A percentile compares a stretch with the other conserved stretches of the same genome.
These are phyloP conservation scores for Jackrogersella multiformis DNA, from an alignment of 495 filamentous ascomycete species.

Conservation along the genomic window DNA sequence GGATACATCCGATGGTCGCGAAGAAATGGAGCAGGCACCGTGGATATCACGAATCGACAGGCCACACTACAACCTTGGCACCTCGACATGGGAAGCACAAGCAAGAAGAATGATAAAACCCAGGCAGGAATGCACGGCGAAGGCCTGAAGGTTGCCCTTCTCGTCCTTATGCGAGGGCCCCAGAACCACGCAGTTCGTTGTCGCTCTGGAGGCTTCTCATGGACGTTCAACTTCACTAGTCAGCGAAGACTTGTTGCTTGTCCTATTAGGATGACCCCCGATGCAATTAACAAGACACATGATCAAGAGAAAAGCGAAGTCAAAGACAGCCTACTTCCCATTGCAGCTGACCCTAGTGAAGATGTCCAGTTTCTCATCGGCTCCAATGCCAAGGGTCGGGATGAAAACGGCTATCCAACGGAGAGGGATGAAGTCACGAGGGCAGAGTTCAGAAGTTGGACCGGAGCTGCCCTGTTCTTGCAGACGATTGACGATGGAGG, in stretches of 20 bases:
- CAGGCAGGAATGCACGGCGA: slow-evolving; percentile 41
- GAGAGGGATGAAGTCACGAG: slow-evolving; percentile 3
- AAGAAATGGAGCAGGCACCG: slow-evolving; percentile 20
- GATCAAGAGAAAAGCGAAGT: background rate
- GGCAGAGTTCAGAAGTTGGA: slow-evolving; percentile 19
- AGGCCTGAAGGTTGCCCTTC: slow-evolving; percentile 37
- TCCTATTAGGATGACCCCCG: background rate
- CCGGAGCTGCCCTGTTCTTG: slow-evolving; percentile 25
- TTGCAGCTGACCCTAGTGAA: background rate
- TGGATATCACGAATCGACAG: slow-evolving; percentile 33
- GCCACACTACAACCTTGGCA: slow-evolving; percentile 35
- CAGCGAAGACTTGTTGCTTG: slow-evolving; percentile 6
- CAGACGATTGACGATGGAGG: background rate
- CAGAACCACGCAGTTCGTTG: slow-evolving; percentile 34
- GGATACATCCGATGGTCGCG: slow-evolving; percentile 38
- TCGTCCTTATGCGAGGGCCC: slow-evolving; percentile 30
- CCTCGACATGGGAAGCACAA: slow-evolving; percentile 31
- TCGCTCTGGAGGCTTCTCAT: slow-evolving; percentile 29
- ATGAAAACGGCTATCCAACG: slow-evolving; percentile 20
- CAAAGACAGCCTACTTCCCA: background rate
- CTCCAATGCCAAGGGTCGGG: background rate
- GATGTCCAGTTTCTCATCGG: slow-evolving; percentile 19
- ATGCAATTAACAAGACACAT: background rate
- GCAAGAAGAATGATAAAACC: slow-evolving; percentile 14
- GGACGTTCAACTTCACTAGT: slow-evolving; percentile 37